Conservation (phyloP, 768 basidiomycete species). For the Cystobasidium tubakii region DNA sequence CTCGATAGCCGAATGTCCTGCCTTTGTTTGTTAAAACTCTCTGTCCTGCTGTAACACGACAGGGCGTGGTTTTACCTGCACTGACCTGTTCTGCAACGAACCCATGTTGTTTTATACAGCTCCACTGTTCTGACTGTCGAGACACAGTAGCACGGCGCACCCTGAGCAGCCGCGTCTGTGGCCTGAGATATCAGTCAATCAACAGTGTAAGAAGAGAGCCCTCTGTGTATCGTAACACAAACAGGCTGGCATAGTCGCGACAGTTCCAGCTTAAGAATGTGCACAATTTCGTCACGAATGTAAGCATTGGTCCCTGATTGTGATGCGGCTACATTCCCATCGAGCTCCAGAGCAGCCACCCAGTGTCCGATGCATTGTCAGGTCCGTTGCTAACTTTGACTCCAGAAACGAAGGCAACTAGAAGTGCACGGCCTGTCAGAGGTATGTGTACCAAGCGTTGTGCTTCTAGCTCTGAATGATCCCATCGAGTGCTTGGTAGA, state of each 20-base stretch:
- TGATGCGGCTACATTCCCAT: background rate
- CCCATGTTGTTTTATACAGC: background rate
- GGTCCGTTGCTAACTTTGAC: too few relatives aligned
- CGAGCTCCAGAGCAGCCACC: background rate
- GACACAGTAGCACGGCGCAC: too few relatives aligned
- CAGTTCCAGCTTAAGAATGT: background rate
- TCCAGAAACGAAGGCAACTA: too few relatives aligned
- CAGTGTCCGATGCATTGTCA: too few relatives aligned
- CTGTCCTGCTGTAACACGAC: background rate
- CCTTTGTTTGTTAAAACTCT: background rate
- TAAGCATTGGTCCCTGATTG: background rate
- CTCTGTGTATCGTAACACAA: background rate
- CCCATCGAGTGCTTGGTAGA: too few relatives aligned
- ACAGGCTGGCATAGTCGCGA: background rate
- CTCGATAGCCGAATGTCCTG: background rate
- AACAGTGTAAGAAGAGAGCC: too few relatives aligned
- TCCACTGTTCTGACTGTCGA: too few relatives aligned
- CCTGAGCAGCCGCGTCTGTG: too few relatives aligned
- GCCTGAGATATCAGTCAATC: background rate
- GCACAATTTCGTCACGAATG: background rate
- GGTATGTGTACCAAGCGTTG: too few relatives aligned
- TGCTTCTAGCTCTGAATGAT: too few relatives aligned
- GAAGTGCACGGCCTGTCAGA: too few relatives aligned
- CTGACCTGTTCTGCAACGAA: background rate
- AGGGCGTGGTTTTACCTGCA: background rate